Evolutionary conservation across 1,284 basidiomycete genomes (phyloP).

Genomic region (Meira miltonrushii): DNA sequence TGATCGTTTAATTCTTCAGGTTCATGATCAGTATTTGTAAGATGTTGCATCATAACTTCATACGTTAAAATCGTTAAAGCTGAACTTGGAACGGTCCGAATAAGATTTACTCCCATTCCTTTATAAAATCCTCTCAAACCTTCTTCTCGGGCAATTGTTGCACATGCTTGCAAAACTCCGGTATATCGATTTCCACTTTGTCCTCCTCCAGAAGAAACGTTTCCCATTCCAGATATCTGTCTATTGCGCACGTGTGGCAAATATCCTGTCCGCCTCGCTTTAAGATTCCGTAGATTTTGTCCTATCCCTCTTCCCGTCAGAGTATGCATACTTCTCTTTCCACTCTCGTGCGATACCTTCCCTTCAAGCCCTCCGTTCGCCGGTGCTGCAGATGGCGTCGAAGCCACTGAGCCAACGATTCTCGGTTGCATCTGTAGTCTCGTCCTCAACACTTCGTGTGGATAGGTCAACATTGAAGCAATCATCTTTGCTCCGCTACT

Average conservation of each 20-base stretch:
- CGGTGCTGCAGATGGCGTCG: background rate
- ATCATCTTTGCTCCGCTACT: conserved; percentile 50
- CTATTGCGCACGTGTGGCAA: background rate
- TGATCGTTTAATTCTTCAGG: background rate
- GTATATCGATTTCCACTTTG: conserved; percentile 21
- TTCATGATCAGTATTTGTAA: background rate
- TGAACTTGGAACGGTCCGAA: conserved; percentile 46
- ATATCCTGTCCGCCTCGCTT: background rate
- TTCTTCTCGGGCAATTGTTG: conserved; percentile 34
- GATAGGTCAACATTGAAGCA: conserved; percentile 47
- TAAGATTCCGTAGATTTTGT: background rate
- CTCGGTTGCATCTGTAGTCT: conserved; percentile 47
- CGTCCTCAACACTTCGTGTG: conserved; percentile 50
- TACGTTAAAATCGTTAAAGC: conserved; percentile 50
- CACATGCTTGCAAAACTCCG: conserved; percentile 32
- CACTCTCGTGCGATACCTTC: background rate
- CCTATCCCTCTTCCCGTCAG: background rate
- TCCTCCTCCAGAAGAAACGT: conserved; percentile 1
- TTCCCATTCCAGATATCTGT: conserved; percentile 12
- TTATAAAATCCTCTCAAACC: conserved; percentile 47
- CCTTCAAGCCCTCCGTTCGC: background rate
- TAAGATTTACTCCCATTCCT: conserved; percentile 48
- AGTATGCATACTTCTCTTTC: background rate
- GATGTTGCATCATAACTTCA: conserved; percentile 47
- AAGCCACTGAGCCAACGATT: background rate